Conservation (phyloP, 2,329 filamentous ascomycete genomes). For the Claviceps sp. region DNA sequence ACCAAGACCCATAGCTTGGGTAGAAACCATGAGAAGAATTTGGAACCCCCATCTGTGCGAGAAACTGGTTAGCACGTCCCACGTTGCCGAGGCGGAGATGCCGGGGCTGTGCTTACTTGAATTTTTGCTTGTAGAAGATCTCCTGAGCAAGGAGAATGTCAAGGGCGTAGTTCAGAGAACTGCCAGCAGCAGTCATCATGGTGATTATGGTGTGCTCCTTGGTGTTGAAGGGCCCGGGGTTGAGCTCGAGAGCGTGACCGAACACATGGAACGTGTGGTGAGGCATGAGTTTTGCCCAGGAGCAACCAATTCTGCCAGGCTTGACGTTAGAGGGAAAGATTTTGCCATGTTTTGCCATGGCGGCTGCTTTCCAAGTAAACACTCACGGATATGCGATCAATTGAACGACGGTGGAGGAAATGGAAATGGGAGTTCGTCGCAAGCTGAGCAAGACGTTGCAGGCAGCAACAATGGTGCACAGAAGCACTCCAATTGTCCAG, state of each 20-base stretch:
- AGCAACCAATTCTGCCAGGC: conserved; percentile 13
- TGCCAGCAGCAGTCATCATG: conserved; percentile 28
- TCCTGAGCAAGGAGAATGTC: conserved; percentile 29
- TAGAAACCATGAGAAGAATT: conserved; percentile 44
- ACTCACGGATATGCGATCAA: conserved; percentile 35
- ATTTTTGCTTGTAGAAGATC: conserved; percentile 36
- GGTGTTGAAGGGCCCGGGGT: conserved; percentile 30
- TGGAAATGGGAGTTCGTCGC: conserved; percentile 35
- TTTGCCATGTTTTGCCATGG: too few species aligned
- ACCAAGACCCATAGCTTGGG: conserved; percentile 50
- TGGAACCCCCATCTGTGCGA: conserved; percentile 34
- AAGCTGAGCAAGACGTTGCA: conserved; percentile 40
- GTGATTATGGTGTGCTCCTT: conserved; percentile 37
- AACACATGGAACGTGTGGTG: conserved; percentile 17
- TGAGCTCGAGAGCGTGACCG: conserved; percentile 20
- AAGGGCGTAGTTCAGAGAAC: conserved; percentile 20
- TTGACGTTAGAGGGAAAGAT: neutral
- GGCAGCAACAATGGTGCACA: conserved; percentile 43
- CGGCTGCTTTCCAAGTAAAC: too few species aligned
- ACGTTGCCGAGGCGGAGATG: neutral
- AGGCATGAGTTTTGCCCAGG: conserved; percentile 21
- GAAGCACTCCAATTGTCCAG: conserved; percentile 42
- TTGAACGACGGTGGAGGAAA: conserved; percentile 41
- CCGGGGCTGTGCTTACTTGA: conserved; percentile 18
- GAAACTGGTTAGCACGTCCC: conserved; percentile 11